Percentiles rank a stretch among this genome's conserved stretches.
Evolutionary conservation across 192 early-diverging fungal species (phyloP).

Genomic region (Entrophospora sp.): DNA sequence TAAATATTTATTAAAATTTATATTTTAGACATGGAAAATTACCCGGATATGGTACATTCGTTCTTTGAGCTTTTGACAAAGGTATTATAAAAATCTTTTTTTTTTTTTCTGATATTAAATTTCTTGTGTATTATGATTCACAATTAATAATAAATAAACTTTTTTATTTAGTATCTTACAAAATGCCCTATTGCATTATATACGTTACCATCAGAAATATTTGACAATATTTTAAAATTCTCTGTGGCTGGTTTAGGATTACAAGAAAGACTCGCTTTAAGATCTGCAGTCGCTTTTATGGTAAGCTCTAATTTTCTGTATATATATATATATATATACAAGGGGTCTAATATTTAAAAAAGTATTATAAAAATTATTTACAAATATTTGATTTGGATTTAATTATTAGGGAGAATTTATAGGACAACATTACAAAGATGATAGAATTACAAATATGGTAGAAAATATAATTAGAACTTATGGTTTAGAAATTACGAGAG

Average conservation of each 20-base stretch:
- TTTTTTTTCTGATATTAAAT: too few species aligned
- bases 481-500: conserved; percentile 29
- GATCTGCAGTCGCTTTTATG: conserved; percentile 41
- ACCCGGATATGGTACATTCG: conserved; percentile 41
- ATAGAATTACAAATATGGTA: conserved; percentile 19
- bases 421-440: conserved; percentile 23
- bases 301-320: conserved; percentile 22
- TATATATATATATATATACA: too few species aligned
- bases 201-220: conserved; percentile 33
- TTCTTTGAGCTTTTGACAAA: conserved; percentile 41
- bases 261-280: conserved; percentile 46
- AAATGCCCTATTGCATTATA: conserved; percentile 46
- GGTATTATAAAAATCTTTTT: too few species aligned
- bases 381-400: neutral
- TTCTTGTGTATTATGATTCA: neutral
- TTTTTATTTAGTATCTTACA: conserved; percentile 31
- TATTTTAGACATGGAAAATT: conserved; percentile 42
- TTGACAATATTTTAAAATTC: conserved; percentile 35
- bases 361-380: too few species aligned
- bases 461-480: conserved; percentile 25
- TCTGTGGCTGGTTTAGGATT: conserved; percentile 39
- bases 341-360: too few species aligned
- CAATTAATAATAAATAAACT: neutral
- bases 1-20: neutral
- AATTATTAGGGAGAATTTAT: conserved; percentile 29